These are phyloP conservation scores for Fusarium sororula DNA, from an alignment of 2,329 filamentous ascomycete genomes.

Conservation along the genomic window DNA sequence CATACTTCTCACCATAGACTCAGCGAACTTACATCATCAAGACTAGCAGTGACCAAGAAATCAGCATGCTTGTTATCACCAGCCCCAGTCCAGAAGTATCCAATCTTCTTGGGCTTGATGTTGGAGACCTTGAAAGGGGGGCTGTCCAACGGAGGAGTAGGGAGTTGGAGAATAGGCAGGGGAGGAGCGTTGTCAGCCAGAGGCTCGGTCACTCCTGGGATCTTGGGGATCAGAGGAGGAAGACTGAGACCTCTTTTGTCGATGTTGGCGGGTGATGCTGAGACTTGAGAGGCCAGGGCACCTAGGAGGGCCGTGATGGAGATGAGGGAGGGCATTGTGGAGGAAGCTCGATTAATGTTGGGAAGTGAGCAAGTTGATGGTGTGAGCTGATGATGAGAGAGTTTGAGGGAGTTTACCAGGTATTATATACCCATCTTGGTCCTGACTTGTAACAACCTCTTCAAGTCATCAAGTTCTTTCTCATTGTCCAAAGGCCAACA, in stretches of 20 bases:
- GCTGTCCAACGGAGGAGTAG: constrained; percentile 66
- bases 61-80: constrained; percentile 69
- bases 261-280: constrained; percentile 20
- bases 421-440: constrained; percentile 23
- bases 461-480: neutral
- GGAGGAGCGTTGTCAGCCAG: constrained; percentile 60
- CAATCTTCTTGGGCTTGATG: constrained; percentile 72
- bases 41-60: constrained; percentile 66
- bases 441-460: neutral
- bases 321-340: constrained; percentile 30
- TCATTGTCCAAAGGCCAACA: neutral
- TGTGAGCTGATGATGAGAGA: constrained; percentile 24
- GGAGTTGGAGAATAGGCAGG: constrained; percentile 66
- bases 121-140: constrained; percentile 61
- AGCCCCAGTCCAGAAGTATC: constrained; percentile 70
- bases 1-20: rapidly evolving
- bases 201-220: constrained; percentile 67
- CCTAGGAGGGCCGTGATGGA: constrained; percentile 31
- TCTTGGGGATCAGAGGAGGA: constrained; percentile 65
- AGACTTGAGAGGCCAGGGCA: constrained; percentile 24
- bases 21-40: constrained; percentile 60
- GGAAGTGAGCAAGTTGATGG: constrained; percentile 33
- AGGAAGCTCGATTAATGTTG: neutral
- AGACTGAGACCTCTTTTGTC: constrained; percentile 49
- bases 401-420: constrained; percentile 34